Percentiles rank a stretch among this genome's conserved stretches.
These are phyloP conservation scores for Pythium rhizo-oryzae DNA, from an alignment of 352 stramenopile species.

Conservation along the genomic window DNA sequence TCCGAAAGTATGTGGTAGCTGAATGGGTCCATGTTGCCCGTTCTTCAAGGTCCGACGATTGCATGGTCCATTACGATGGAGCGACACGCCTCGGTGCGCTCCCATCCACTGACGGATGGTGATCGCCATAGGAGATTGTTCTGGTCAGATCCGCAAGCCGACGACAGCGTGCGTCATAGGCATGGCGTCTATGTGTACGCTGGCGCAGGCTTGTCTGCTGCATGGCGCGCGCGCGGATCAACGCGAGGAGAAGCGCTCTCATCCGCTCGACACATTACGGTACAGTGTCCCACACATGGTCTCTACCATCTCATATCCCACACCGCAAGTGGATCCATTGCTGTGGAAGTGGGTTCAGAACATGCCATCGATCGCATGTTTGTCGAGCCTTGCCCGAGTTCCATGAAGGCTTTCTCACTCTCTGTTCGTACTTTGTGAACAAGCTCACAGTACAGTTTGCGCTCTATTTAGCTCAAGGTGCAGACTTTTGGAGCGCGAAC, in stretches of 20 bases:
- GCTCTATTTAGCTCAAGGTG: not conserved
- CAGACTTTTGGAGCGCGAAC: not conserved
- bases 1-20: not conserved
- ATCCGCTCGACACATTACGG: constrained; percentile 1
- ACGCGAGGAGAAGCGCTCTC: not conserved
- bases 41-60: constrained; percentile 6
- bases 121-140: not conserved
- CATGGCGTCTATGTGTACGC: not conserved
- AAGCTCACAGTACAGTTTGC: not conserved
- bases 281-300: constrained; percentile 15
- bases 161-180: constrained; percentile 4
- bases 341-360: not conserved
- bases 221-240: not conserved
- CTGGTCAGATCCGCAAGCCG: not conserved
- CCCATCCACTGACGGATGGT: not conserved
- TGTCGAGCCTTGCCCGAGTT: not conserved
- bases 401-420: not conserved
- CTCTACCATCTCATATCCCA: constrained; percentile 16
- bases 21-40: constrained; percentile 1
- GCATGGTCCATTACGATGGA: constrained; percentile 6
- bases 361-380: not conserved
- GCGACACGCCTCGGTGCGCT: not conserved
- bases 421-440: not conserved
- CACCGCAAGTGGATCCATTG: not conserved
- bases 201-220: constrained; percentile 3